Conservation (phyloP, 345 rosid species). For the Eucalyptus pauciflora region DNA sequence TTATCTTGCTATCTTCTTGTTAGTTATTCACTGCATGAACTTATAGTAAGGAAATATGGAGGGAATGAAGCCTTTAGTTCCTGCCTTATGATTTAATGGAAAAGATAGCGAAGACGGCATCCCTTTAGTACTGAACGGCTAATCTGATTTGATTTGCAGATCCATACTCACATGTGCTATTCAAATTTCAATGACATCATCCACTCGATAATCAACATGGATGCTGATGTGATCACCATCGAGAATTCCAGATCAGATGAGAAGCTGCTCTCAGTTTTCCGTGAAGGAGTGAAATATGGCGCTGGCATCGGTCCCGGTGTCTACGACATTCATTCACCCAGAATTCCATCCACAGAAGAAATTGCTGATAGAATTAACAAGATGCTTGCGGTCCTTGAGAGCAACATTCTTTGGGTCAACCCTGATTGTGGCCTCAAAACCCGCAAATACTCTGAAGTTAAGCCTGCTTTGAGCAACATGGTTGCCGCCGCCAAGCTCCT, state of each 20-base stretch:
- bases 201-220: constrained; percentile 96
- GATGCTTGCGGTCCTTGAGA: constrained; percentile 92
- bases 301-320: constrained; percentile 98
- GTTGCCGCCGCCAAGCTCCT: constrained; percentile 87
- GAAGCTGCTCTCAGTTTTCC: constrained; percentile 94
- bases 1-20: background rate
- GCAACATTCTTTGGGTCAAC: constrained; percentile 88
- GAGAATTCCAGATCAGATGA: constrained; percentile 98
- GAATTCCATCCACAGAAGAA: constrained; percentile 91
- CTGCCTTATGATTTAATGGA: background rate
- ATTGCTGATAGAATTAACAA: constrained; percentile 88
- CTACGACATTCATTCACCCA: constrained; percentile 92
- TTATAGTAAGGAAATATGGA: background rate
- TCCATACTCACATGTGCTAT: constrained; percentile 99
- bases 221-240: constrained; percentile 93
- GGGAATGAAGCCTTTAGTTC: background rate
- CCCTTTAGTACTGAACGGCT: background rate
- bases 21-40: background rate
- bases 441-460: constrained; percentile 85
- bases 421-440: constrained; percentile 98
- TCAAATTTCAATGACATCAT: constrained; percentile 96
- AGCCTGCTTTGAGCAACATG: constrained; percentile 82
- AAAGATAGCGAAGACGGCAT: background rate
- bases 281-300: constrained; percentile 92
- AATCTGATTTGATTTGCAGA: constrained; percentile 18